Evolutionary conservation across 768 basidiomycete species (phyloP).

Genomic region (Udeniomyces megalosporus): DNA sequence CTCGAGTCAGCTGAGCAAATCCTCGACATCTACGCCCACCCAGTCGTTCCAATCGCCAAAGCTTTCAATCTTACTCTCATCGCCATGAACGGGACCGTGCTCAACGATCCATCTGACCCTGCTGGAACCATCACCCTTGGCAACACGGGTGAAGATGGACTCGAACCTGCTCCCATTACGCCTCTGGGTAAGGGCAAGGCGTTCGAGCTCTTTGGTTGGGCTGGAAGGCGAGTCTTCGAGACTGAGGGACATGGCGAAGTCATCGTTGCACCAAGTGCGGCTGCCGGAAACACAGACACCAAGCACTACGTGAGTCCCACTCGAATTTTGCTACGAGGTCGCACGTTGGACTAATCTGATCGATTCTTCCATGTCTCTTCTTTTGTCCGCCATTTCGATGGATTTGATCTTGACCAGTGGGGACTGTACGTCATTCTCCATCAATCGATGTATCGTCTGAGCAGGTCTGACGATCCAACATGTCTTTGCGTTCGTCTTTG

Average conservation of each 20-base stretch:
- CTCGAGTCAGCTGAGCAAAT: not conserved
- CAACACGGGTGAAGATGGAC: not conserved
- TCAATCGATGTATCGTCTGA: no score
- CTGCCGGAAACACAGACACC: conserved; percentile 14
- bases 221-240: conserved; percentile 6
- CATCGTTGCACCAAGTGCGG: not conserved
- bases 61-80: conserved; percentile 7
- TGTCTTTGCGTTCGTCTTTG: no score
- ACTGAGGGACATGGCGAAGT: conserved; percentile 1
- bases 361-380: not conserved
- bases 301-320: not conserved
- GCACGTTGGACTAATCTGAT: no score
- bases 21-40: conserved; percentile 9
- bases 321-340: no score
- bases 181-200: conserved; percentile 4
- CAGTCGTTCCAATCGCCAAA: conserved; percentile 5
- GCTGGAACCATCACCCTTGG: not conserved
- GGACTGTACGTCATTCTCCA: not conserved
- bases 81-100: not conserved
- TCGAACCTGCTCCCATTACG: not conserved
- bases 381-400: not conserved
- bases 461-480: no score
- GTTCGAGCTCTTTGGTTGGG: conserved; percentile 12
- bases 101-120: not conserved
- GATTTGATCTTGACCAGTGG: not conserved